Percentiles rank a stretch among this genome's conserved stretches.
Conservation (phyloP, 2,329 filamentous ascomycete genomes). For the Xylariaceae sp. region DNA sequence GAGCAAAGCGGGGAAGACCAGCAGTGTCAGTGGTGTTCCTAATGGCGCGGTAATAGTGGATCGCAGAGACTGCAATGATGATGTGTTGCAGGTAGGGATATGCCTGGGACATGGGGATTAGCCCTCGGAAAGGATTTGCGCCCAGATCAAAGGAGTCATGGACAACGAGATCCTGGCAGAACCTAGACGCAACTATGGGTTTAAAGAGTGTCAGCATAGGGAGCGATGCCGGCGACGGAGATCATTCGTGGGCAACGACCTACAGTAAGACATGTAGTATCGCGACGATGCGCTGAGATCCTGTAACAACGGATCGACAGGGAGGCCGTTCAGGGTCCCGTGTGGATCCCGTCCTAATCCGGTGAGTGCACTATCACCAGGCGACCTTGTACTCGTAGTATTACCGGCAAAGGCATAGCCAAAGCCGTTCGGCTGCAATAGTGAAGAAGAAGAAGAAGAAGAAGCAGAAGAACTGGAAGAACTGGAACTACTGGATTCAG, state of each 20-base stretch:
- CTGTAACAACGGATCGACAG: conserved; percentile 52
- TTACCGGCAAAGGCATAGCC: neutral
- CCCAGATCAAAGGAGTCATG: conserved; percentile 39
- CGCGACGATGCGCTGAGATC: conserved; percentile 44
- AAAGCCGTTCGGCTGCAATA: conserved; percentile 13
- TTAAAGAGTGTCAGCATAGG: conserved; percentile 1
- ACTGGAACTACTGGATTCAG: conserved; percentile 9
- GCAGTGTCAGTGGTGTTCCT: conserved; percentile 30
- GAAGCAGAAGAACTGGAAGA: too few species aligned
- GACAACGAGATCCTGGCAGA: conserved; percentile 51
- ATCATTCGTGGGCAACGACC: conserved; percentile 23
- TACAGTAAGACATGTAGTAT: conserved; percentile 49
- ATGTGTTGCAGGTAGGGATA: conserved; percentile 45
- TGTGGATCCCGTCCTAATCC: neutral
- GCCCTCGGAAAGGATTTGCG: conserved; percentile 45
- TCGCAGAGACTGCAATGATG: conserved; percentile 44
- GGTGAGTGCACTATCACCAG: neutral
- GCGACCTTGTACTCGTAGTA: neutral
- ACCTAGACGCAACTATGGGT: conserved; percentile 26
- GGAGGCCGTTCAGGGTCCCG: conserved; percentile 23
- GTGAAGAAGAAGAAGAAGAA: too few species aligned
- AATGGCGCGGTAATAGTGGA: conserved; percentile 45
- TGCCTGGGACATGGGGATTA: conserved; percentile 42
- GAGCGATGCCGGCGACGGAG: neutral
- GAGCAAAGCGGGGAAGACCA: conserved; percentile 12